These are phyloP conservation scores for Neonothopanus nambi DNA, from an alignment of 1,284 basidiomycete species.

Conservation along the genomic window DNA sequence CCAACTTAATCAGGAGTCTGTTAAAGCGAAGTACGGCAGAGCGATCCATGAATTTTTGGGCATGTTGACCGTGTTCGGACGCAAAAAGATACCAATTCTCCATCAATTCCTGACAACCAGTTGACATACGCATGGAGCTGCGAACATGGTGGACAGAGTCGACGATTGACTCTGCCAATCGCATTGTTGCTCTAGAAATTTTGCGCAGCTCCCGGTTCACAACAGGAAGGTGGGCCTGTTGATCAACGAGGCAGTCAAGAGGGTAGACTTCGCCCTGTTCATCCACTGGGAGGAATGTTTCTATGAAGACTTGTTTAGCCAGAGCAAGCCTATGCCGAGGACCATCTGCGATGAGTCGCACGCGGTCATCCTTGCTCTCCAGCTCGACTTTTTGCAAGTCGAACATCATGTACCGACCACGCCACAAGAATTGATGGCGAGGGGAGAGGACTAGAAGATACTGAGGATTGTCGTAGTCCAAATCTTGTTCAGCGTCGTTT, in stretches of 20 bases:
- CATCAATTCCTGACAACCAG: slow-evolving; percentile 82
- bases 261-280: slow-evolving; percentile 56
- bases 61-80: slow-evolving; percentile 91
- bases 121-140: slow-evolving; percentile 59
- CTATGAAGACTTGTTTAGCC: slow-evolving; percentile 80
- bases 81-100: slow-evolving; percentile 97
- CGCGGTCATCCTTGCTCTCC: slow-evolving; percentile 79
- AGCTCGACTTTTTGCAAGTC: slow-evolving; percentile 74
- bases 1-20: slow-evolving; percentile 80
- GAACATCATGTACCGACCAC: slow-evolving; percentile 81
- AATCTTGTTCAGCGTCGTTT: slow-evolving; percentile 48
- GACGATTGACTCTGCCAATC: slow-evolving; percentile 91
- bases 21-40: slow-evolving; percentile 76
- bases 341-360: slow-evolving; percentile 88
- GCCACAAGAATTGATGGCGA: slow-evolving; percentile 90
- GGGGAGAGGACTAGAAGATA: slow-evolving; percentile 92
- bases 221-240: slow-evolving; percentile 88
- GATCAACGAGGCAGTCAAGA: slow-evolving; percentile 73
- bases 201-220: slow-evolving; percentile 92
- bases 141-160: slow-evolving; percentile 87
- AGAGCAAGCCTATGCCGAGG: slow-evolving; percentile 73
- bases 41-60: slow-evolving; percentile 85
- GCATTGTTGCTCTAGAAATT: slow-evolving; percentile 86
- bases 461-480: slow-evolving; percentile 51
- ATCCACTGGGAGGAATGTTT: slow-evolving; percentile 60